phyloP scores from a whole-genome alignment of 768 basidiomycete species.

The Mycena sanguinolenta region DNA sequence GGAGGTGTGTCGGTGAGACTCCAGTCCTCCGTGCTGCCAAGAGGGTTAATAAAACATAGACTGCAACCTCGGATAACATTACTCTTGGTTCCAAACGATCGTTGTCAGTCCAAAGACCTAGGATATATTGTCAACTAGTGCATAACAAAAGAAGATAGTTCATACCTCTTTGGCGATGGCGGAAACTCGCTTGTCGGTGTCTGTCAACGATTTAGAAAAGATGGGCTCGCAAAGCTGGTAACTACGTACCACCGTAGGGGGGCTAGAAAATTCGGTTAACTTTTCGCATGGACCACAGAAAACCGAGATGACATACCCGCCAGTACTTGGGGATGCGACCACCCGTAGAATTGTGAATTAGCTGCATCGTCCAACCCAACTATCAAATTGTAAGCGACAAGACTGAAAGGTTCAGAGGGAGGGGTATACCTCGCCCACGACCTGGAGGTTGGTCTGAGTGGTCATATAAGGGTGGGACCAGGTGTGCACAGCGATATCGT shows the following conservation, averaged over 20 bases:
- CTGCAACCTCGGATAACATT: conserved; percentile 41
- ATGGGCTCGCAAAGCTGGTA: no score
- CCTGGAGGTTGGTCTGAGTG: conserved; percentile 56
- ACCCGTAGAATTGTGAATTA: conserved; percentile 68
- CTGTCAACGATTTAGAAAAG: neutral
- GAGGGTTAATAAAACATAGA: neutral
- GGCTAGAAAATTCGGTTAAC: conserved; percentile 56
- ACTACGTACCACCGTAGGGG: conserved; percentile 21
- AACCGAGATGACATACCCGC: conserved; percentile 62
- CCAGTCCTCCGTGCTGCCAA: conserved; percentile 81
- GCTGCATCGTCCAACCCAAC: conserved; percentile 73
- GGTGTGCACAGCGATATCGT: conserved; percentile 71
- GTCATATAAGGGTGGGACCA: conserved; percentile 71
- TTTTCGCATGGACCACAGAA: neutral
- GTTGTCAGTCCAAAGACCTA: conserved; percentile 85
- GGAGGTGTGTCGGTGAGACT: conserved; percentile 57
- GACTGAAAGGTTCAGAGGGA: neutral
- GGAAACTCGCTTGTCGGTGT: conserved; percentile 84
- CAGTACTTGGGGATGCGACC: conserved; percentile 75
- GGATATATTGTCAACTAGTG: no score
- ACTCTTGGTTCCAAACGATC: conserved; percentile 94
- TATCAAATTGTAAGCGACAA: conserved; percentile 39
- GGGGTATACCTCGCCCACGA: conserved; percentile 50
- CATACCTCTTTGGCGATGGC: conserved; percentile 86
- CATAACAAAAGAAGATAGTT: neutral